Evolutionary conservation across 2,329 filamentous ascomycete genomes (phyloP), one percentile per base, ranked within the genome.

Genomic region (Paracorniculantispora psalliotae): DNA sequence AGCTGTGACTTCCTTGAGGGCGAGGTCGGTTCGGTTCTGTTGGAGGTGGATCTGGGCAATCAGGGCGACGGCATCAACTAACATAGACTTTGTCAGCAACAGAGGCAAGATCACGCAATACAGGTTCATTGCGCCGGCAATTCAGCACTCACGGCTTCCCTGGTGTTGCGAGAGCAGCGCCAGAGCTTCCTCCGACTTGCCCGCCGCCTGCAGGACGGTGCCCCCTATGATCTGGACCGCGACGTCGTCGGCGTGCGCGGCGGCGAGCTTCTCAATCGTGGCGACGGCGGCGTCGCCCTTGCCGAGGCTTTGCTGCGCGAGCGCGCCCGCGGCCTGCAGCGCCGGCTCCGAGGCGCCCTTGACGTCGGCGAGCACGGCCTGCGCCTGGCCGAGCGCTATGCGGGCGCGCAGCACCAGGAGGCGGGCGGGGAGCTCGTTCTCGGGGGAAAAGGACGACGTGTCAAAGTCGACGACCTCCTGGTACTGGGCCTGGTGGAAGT

Each of bases 21-120:
- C 94, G 51, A 97, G 84, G 72, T 97, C 93, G 67, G 88, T 88
- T 66, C 93, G 85, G 79, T 97, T 97, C 71, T 96, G 91, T 66
- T 90, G 83, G 10, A 97, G 86, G 70, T 97, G 88, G 66, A 97
- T 96, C 73, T 99, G 93, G 30, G 92, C 87, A 64, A 94, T 92
- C 62, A 97, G 78, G 47, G 92, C 89, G 55, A 97, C 91, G 57
- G 91, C 89, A 65, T 87, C 84, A 61, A 87, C 83, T 86, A 60
- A 52, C n/a, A 39, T n/a, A 15, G 13, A 17, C 52, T 48, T 43
- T 39, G 61, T 73, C 61, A 71, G 69, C 61, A 59, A 44, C 33
- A 23, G 3, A 12, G 0, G 17, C 17, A n/a, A 59, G 61, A 63
- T 43, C 52, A 56, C n/a, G 17, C 17, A 25, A 53, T 41, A 49